These are phyloP conservation scores for Pseudocercospora crystallina DNA, from an alignment of 2,329 filamentous ascomycete genomes.

Conservation along the genomic window DNA sequence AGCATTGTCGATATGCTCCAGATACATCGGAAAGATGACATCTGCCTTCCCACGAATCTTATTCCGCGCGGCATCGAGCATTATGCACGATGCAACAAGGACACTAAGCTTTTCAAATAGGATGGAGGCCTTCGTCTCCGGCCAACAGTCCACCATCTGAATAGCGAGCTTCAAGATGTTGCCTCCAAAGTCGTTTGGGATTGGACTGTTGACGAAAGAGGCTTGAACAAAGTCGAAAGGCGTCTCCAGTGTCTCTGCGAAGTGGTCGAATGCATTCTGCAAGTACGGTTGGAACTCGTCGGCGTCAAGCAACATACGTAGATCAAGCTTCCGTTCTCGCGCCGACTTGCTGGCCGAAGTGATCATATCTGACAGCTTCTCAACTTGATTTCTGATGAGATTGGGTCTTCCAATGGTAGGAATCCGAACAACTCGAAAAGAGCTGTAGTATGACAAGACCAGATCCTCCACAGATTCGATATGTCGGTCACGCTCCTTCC, in stretches of 20 bases:
- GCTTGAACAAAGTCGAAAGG: constrained; percentile 52
- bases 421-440: constrained; percentile 47
- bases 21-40: too few relatives aligned
- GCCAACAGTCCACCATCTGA: too few relatives aligned
- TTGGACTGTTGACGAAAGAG: constrained; percentile 42
- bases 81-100: too few relatives aligned
- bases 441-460: constrained; percentile 49
- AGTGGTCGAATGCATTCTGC: constrained; percentile 50
- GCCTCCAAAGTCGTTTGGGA: constrained; percentile 46
- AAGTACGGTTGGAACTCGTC: constrained; percentile 48
- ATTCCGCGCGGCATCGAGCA: too few relatives aligned
- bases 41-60: too few relatives aligned
- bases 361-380: constrained; percentile 44
- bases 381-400: constrained; percentile 47
- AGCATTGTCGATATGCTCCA: too few relatives aligned
- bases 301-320: constrained; percentile 45
- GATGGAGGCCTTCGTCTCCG: too few relatives aligned
- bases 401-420: constrained; percentile 43
- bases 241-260: constrained; percentile 38
- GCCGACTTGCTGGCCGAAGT: constrained; percentile 37
- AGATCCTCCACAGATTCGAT: constrained; percentile 44
- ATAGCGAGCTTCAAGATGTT: constrained; percentile 47
- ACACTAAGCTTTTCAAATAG: too few relatives aligned
- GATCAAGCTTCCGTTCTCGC: constrained; percentile 39
- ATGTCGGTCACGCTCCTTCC: constrained; percentile 37